Evolutionary conservation across 2,329 filamentous ascomycete genomes (phyloP), one percentile per base, ranked within the genome.

Genomic region (Sordariomycetes sp.): DNA sequence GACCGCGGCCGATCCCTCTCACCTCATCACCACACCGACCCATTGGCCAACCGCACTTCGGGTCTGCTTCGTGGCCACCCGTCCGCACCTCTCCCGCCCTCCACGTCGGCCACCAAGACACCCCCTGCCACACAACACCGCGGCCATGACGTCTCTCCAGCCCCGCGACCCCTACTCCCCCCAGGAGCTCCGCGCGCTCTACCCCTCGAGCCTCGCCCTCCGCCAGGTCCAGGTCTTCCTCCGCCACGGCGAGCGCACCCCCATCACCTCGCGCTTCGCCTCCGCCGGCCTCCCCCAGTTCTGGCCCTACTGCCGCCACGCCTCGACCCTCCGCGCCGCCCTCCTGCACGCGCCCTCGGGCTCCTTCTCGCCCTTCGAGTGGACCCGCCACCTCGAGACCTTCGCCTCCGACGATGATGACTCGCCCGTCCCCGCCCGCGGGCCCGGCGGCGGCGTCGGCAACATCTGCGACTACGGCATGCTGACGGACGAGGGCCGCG

Each of bases 281-380:
- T 94, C 93, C 74, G 81, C 82, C 54, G 84, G 83, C 12, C 77
- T 87, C n/a, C 70, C 74, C 51, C 69, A 79, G 55, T 86, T 85
- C 72, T 99, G 94, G 94, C 90, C 94, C 1, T 97, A 97, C 73
- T 99, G 94, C 74, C 81, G 82, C 63, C 83, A 86, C 58, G 89
- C 88, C 24, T 81, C 83, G 60, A 85, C 87, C 63, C 80, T 97
- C 68, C 82, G 73, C 61, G 73, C 74, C 34, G 74, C 72, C 61
- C 71, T 83, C 35, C 74, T 82, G 40, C 72, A 77, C 59, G 20
- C 52, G 43, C 37, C n/a, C 37, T 53, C 58, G 10, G 62, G 63
- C 46, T 65, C 69, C 40, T 78, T 77, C 67, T 74, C 73, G 50
- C 73, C 74, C 8, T 66, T 82, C 3, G 78, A 81, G 64, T 86